Percentiles rank a stretch among this genome's conserved stretches.
These are phyloP conservation scores for Citrullus colocynthis DNA, from an alignment of 306 rosid species.

Conservation along the genomic window DNA sequence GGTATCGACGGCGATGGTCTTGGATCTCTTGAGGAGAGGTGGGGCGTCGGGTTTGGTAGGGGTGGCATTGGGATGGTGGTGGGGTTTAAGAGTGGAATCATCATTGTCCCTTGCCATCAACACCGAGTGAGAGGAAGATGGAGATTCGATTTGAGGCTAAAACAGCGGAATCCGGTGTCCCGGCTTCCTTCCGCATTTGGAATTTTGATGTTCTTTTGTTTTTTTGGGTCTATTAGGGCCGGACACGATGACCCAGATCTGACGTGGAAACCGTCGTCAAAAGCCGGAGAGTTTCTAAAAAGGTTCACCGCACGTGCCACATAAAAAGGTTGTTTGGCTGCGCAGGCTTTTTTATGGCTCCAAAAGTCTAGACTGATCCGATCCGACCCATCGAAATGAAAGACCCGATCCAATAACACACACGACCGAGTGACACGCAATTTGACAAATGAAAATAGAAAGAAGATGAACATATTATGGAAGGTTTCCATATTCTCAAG, in stretches of 20 bases:
- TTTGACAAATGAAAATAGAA: no score
- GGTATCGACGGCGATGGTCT: constrained; percentile 23
- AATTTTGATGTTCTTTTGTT: neutral
- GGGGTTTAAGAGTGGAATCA: neutral
- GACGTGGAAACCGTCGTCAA: neutral
- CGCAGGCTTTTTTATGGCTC: no score
- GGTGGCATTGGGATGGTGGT: neutral
- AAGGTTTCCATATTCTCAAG: no score
- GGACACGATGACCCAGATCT: neutral
- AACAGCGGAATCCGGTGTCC: neutral
- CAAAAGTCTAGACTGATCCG: no score
- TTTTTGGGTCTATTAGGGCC: neutral
- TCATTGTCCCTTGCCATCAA: neutral
- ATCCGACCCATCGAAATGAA: no score
- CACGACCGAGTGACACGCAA: no score
- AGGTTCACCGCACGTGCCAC: no score
- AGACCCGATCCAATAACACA: no score
- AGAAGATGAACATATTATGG: no score
- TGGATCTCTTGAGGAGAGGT: constrained; percentile 41
- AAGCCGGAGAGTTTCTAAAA: no score
- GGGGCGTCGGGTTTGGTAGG: constrained; percentile 25
- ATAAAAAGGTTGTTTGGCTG: no score
- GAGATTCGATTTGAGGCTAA: neutral
- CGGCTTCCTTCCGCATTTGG: neutral
- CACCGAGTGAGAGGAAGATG: neutral